phyloP scores from a whole-genome alignment of 768 basidiomycete species.

The Epithele typhae region DNA sequence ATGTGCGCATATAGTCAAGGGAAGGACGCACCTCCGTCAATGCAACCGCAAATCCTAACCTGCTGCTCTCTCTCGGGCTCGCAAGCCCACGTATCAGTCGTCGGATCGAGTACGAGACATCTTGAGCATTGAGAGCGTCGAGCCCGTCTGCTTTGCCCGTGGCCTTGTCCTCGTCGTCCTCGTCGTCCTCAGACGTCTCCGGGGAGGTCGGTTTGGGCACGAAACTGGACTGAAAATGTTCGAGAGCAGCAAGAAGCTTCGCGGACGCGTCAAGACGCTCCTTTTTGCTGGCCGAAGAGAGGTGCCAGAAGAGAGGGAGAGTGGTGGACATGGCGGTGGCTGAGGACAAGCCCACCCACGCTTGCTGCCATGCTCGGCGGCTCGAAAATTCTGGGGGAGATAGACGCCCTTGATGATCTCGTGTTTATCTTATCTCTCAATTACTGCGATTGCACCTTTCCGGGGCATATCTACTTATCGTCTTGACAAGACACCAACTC shows the following conservation, averaged over 20 bases:
- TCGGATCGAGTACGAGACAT: conserved; percentile 90
- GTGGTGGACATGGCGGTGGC: conserved; percentile 66
- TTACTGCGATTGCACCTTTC: too few relatives aligned
- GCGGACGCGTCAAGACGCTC: conserved; percentile 83
- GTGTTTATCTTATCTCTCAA: not conserved
- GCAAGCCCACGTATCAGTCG: conserved; percentile 84
- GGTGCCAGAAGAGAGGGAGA: conserved; percentile 89
- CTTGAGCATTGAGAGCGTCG: conserved; percentile 75
- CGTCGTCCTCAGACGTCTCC: conserved; percentile 34
- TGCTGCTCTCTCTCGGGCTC: conserved; percentile 88
- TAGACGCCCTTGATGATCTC: conserved; percentile 9
- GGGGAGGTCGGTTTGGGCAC: conserved; percentile 38
- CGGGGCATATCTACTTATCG: too few relatives aligned
- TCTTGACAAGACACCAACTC: too few relatives aligned
- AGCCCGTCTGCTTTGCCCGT: conserved; percentile 45
- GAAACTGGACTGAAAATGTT: conserved; percentile 78
- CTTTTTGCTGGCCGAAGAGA: conserved; percentile 77
- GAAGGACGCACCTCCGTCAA: conserved; percentile 74
- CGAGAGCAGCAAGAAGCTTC: conserved; percentile 74
- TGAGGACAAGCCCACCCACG: not conserved
- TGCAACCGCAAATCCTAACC: conserved; percentile 93
- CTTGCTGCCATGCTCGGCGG: too few relatives aligned
- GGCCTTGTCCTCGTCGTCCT: conserved; percentile 39
- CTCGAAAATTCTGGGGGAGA: conserved; percentile 11
- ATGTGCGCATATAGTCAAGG: too few relatives aligned